A percentile compares a stretch with the other conserved stretches of the same genome.
Conservation (phyloP, 352 stramenopile species). For the Globisporangium camurandrum region DNA sequence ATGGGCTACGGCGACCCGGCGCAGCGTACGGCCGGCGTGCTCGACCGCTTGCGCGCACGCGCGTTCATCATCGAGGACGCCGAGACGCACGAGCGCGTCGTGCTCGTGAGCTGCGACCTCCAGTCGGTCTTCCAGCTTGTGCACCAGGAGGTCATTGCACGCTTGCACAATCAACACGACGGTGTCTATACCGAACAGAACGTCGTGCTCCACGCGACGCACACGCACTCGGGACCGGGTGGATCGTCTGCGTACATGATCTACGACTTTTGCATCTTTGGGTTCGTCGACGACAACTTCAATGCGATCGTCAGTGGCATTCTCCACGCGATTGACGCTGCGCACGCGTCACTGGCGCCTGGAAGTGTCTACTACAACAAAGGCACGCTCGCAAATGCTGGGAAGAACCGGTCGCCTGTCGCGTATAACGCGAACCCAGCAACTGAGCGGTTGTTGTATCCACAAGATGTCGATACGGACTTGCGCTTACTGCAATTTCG, state of each 20-base stretch:
- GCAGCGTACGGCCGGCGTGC: constrained; percentile 42
- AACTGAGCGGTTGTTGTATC: constrained; percentile 46
- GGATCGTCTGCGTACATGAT: too few species aligned
- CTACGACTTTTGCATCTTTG: constrained; percentile 40
- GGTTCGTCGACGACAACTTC: constrained; percentile 47
- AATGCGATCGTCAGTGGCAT: constrained; percentile 67
- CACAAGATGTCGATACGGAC: too few species aligned
- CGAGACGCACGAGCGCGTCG: constrained; percentile 18
- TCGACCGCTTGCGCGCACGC: constrained; percentile 51
- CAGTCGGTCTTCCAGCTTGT: constrained; percentile 40
- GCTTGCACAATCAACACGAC: constrained; percentile 22
- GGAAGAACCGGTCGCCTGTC: constrained; percentile 64
- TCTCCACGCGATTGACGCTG: constrained; percentile 39
- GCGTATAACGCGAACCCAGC: constrained; percentile 66
- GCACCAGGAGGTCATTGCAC: constrained; percentile 35
- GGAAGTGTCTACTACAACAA: constrained; percentile 31
- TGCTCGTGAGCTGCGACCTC: constrained; percentile 45
- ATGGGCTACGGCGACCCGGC: constrained; percentile 49
- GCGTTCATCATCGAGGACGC: constrained; percentile 50
- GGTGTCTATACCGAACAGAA: constrained; percentile 55
- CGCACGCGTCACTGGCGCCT: constrained; percentile 38
- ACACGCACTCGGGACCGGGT: constrained; percentile 65
- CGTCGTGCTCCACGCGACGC: too few species aligned
- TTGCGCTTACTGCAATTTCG: too few species aligned
- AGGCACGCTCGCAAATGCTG: constrained; percentile 18